phyloP scores from a whole-genome alignment of 495 filamentous ascomycete genomes.

The Neurospora discreta region DNA sequence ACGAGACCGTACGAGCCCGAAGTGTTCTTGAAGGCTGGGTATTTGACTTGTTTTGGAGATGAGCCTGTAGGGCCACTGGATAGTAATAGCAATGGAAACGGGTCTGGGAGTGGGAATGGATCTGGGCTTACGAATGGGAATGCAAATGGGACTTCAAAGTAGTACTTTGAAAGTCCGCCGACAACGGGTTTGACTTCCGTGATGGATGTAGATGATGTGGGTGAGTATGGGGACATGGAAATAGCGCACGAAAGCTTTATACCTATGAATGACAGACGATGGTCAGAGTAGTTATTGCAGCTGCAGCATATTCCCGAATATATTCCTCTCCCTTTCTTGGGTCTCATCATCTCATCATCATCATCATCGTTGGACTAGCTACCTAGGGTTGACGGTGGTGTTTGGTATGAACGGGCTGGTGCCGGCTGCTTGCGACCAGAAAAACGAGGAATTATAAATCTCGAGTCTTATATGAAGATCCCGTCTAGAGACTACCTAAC shows the following conservation, averaged over 20 bases:
- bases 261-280: too few relatives aligned
- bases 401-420: neutral
- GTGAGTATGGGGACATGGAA: too few relatives aligned
- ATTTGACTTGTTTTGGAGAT: slow-evolving; percentile 8
- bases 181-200: neutral
- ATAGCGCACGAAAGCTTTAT: too few relatives aligned
- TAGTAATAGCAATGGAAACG: neutral
- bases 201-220: neutral
- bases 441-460: too few relatives aligned
- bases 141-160: neutral
- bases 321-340: neutral
- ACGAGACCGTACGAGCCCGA: neutral
- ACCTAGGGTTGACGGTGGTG: neutral
- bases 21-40: slow-evolving; percentile 6
- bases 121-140: neutral
- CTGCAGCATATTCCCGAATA: neutral
- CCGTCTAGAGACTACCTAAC: neutral
- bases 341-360: too few relatives aligned
- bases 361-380: too few relatives aligned
- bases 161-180: neutral
- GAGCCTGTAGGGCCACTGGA: neutral
- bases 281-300: too few relatives aligned
- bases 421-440: neutral
- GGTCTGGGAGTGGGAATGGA: neutral
- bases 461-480: neutral